These are phyloP conservation scores for Candida quercuum DNA, from an alignment of 805 yeast species.

Conservation along the genomic window DNA sequence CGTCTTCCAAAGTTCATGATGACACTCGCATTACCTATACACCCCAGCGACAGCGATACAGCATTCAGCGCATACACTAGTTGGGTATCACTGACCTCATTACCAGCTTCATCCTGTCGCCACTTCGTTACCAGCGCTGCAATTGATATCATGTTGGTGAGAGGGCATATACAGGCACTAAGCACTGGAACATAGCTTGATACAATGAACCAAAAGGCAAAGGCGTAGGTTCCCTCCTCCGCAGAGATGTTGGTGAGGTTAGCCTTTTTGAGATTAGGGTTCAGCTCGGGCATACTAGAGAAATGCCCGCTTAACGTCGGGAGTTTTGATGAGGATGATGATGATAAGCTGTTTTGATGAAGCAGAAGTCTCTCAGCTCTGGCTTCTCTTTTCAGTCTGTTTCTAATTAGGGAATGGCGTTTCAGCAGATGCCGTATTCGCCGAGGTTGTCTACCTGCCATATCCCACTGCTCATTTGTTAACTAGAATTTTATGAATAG, in stretches of 20 bases:
- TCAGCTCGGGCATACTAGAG: conserved; percentile 14
- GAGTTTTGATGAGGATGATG: background rate
- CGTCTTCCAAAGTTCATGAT: conserved; percentile 62
- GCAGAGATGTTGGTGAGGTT: conserved; percentile 14
- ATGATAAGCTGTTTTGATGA: too few relatives aligned
- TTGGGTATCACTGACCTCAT: conserved; percentile 27
- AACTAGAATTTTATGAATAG: too few relatives aligned
- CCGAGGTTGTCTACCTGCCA: too few relatives aligned
- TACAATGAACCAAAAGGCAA: conserved; percentile 52
- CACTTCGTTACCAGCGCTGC: conserved; percentile 69
- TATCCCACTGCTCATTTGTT: too few relatives aligned
- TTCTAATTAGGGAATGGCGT: too few relatives aligned
- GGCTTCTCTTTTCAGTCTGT: too few relatives aligned
- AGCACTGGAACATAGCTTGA: conserved; percentile 70
- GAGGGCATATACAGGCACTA: conserved; percentile 75
- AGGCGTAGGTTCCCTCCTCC: conserved; percentile 12
- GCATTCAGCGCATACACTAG: conserved; percentile 54
- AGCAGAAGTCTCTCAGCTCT: too few relatives aligned
- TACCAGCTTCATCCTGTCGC: conserved; percentile 35
- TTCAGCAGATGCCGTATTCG: too few relatives aligned
- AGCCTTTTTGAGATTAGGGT: conserved; percentile 8
- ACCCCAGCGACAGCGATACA: conserved; percentile 58
- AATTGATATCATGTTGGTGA: conserved; percentile 68
- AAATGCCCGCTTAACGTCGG: background rate
- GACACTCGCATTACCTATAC: conserved; percentile 62